Base-by-base conservation (phyloP, 202 grass and related monocot genomes). In the Panicum virgatum region DNA sequence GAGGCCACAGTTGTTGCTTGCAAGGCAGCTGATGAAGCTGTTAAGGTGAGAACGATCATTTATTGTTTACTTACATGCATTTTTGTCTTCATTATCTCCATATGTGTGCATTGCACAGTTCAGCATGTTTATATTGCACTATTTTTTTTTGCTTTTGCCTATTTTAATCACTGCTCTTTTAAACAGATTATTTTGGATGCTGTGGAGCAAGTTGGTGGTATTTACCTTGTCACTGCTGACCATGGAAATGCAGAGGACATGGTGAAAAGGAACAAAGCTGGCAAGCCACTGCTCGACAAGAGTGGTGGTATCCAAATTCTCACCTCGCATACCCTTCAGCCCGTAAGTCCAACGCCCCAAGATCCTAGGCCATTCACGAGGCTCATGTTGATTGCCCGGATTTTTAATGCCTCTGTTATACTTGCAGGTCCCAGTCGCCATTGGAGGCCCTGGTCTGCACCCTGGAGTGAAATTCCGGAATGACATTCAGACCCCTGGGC, bases 241-340 rank as follows among this genome's bases (percentile, higher is more conserved):
- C 96, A 99, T 83, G 96, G 96, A 53, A 99, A 99, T 75, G 96
- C 96, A 3, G 96, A 99, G 83, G 96, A 99, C 70, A 99, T 99
- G 96, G 96, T 99, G 57, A 99, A 99, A 73, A 92, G 96, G 43
- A 87, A 87, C 89, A 99, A 99, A 90, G 34, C 91, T 47, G 96
- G 96, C 37, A 61, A 93, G 80, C 96, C 92, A 0, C 19, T 32
- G 12, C 65, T 92, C 0, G 96, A 93, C 84, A 99, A 94, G 60
- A 82, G 27, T 14, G 96, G 96, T 3, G 71, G 69, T 8, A 85
- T 99, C 85, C 96, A 99, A 73, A 99, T 99, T 85, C 96, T 99
- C 57, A 99, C 96, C 30, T 99, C 96, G 0, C 96, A 99, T 36
- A 99, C 96, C 9, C 96, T 99, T 73, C 91, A 99, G 50, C 96